Percentiles rank a stretch among this genome's conserved stretches.
Evolutionary conservation across 257 asterid genomes (phyloP).

Genomic region (Hygrophila difformis): DNA sequence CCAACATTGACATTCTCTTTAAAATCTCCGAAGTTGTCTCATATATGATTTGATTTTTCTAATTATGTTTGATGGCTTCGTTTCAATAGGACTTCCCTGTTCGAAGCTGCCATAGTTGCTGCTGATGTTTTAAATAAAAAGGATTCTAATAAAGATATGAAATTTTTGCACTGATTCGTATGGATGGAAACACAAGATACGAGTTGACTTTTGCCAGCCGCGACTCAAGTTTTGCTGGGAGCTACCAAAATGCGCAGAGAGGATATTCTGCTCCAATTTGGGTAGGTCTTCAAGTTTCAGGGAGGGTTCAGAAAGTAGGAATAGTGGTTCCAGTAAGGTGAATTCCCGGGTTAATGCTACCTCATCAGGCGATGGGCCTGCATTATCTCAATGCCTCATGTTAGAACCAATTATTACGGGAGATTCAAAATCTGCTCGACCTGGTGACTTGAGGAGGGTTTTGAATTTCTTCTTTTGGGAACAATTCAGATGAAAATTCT

Average conservation of each 20-base stretch:
- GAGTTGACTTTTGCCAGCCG: conserved; percentile 74
- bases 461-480: conserved; percentile 49
- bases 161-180: conserved; percentile 33
- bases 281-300: conserved; percentile 86
- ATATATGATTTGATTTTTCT: conserved; percentile 4
- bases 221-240: conserved; percentile 59
- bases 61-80: conserved; percentile 15
- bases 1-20: too few species aligned
- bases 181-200: conserved; percentile 82
- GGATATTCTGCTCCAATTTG: conserved; percentile 46
- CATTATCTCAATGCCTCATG: conserved; percentile 52
- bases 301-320: conserved; percentile 55
- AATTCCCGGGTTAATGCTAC: conserved; percentile 52
- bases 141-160: conserved; percentile 23
- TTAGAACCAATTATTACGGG: conserved; percentile 58
- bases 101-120: conserved; percentile 21
- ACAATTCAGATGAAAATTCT: conserved; percentile 62
- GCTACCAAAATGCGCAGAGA: conserved; percentile 65
- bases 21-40: conserved; percentile 2
- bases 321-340: conserved; percentile 57
- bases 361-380: conserved; percentile 46
- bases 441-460: conserved; percentile 61
- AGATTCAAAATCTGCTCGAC: conserved; percentile 38
- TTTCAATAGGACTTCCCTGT: conserved; percentile 18
- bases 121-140: conserved; percentile 12